These are phyloP conservation scores for Niebla homalea DNA, from an alignment of 495 filamentous ascomycete species.

Conservation along the genomic window DNA sequence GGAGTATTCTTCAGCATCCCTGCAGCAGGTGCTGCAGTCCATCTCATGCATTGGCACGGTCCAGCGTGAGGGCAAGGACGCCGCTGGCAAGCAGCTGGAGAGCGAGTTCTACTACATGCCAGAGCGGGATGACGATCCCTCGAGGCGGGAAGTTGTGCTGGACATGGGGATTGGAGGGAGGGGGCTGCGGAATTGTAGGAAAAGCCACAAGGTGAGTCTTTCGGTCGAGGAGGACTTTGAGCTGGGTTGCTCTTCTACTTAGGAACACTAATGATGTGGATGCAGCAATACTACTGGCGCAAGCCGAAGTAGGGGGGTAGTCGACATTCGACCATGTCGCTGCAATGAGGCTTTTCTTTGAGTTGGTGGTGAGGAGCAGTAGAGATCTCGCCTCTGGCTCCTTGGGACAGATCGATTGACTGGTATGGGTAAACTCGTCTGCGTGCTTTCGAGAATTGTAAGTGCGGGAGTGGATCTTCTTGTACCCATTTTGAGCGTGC, in stretches of 20 bases:
- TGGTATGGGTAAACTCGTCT: too few relatives aligned
- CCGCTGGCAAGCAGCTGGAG: constrained; percentile 84
- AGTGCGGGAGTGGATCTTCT: too few relatives aligned
- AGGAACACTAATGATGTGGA: constrained; percentile 16
- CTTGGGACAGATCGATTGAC: too few relatives aligned
- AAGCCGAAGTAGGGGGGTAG: constrained; percentile 42
- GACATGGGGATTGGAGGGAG: constrained; percentile 60
- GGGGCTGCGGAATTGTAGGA: constrained; percentile 74
- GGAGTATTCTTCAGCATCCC: constrained; percentile 42
- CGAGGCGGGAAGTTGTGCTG: constrained; percentile 69
- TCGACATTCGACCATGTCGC: too few relatives aligned
- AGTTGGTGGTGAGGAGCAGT: too few relatives aligned
- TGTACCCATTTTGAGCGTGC: too few relatives aligned
- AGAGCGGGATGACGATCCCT: constrained; percentile 70
- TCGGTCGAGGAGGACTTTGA: neutral
- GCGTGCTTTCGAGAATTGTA: too few relatives aligned
- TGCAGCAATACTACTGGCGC: constrained; percentile 89
- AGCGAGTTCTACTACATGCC: constrained; percentile 97
- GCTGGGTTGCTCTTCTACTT: neutral
- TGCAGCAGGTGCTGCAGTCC: constrained; percentile 55
- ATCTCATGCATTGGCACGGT: constrained; percentile 78
- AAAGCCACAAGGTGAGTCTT: constrained; percentile 80
- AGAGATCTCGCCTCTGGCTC: too few relatives aligned
- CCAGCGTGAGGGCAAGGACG: constrained; percentile 83
- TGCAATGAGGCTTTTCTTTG: too few relatives aligned